Evolutionary conservation across 768 basidiomycete genomes (phyloP).

Genomic region (Termitomyces sp.): DNA sequence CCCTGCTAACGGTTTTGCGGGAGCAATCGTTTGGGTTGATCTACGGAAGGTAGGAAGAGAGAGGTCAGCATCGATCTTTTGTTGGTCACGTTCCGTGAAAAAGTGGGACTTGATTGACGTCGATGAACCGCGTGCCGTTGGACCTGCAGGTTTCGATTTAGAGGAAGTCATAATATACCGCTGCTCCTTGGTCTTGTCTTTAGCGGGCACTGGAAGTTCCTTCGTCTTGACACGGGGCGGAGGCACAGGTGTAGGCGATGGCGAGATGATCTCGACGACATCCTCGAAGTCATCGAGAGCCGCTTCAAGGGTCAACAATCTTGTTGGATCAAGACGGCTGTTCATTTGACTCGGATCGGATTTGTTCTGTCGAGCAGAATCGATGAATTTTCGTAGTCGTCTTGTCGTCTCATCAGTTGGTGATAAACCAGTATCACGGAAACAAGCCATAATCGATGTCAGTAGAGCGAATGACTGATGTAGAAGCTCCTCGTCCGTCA

Average conservation of each 20-base stretch:
- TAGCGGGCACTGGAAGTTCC: not conserved
- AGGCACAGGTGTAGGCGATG: slow-evolving; percentile 30
- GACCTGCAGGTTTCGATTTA: slow-evolving; percentile 8
- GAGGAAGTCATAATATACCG: slow-evolving; percentile 11
- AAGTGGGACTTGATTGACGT: slow-evolving; percentile 20
- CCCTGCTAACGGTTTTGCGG: slow-evolving; percentile 18
- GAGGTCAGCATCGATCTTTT: slow-evolving; percentile 31
- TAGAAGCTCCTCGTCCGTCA: slow-evolving; percentile 89
- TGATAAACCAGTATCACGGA: slow-evolving; percentile 55
- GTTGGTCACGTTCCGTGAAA: slow-evolving; percentile 25
- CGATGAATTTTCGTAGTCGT: slow-evolving; percentile 65
- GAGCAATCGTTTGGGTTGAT: slow-evolving; percentile 13
- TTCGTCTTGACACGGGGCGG: slow-evolving; percentile 4
- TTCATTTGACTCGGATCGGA: slow-evolving; percentile 36
- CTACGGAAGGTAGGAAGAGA: slow-evolving; percentile 43
- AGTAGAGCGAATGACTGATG: slow-evolving; percentile 86
- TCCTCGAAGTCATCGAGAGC: slow-evolving; percentile 61
- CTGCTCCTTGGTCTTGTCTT: slow-evolving; percentile 9
- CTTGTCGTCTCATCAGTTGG: slow-evolving; percentile 56
- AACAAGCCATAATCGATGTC: slow-evolving; percentile 73
- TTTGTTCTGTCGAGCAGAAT: slow-evolving; percentile 48
- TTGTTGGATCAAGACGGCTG: slow-evolving; percentile 54
- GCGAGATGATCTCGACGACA: slow-evolving; percentile 54
- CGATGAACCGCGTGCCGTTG: slow-evolving; percentile 3
- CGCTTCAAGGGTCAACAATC: slow-evolving; percentile 64